Evolutionary conservation across 1,284 basidiomycete species (phyloP).

Genomic region (Sporisorium iseilematis-ciliati): DNA sequence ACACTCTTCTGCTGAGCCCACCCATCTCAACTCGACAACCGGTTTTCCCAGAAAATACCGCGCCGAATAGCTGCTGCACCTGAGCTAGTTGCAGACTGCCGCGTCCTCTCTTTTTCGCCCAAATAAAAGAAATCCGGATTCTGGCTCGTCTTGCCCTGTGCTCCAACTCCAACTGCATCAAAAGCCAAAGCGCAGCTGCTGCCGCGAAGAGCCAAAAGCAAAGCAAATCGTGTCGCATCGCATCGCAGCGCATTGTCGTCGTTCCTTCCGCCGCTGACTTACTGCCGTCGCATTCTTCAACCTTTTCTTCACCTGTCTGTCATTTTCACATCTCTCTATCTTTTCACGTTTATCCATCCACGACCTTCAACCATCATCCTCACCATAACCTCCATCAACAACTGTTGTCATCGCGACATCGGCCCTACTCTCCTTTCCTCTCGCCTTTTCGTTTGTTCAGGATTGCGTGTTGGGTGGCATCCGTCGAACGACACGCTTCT

Average conservation of each 20-base stretch:
- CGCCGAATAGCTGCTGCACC: background rate
- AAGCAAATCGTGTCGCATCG: conserved; percentile 1
- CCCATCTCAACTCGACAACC: background rate
- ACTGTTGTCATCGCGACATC: background rate
- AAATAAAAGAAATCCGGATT: too few relatives aligned
- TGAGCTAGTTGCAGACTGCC: background rate
- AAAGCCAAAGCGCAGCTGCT: too few relatives aligned
- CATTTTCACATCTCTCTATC: background rate
- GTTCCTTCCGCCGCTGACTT: too few relatives aligned
- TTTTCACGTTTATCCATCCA: background rate
- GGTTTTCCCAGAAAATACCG: background rate
- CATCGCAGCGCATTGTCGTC: background rate
- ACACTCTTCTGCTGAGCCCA: background rate
- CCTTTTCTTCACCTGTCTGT: background rate
- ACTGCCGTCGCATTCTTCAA: background rate
- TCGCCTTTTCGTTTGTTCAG: background rate
- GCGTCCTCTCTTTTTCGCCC: background rate
- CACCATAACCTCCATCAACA: background rate
- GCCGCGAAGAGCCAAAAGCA: background rate
- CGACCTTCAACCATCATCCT: background rate
- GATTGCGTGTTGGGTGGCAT: background rate
- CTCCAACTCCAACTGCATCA: too few relatives aligned
- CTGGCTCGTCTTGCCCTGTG: too few relatives aligned
- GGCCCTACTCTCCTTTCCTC: background rate
- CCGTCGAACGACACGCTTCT: background rate